Conservation (phyloP, 2,329 filamentous ascomycete genomes). For the Calonectria fujianensis region DNA sequence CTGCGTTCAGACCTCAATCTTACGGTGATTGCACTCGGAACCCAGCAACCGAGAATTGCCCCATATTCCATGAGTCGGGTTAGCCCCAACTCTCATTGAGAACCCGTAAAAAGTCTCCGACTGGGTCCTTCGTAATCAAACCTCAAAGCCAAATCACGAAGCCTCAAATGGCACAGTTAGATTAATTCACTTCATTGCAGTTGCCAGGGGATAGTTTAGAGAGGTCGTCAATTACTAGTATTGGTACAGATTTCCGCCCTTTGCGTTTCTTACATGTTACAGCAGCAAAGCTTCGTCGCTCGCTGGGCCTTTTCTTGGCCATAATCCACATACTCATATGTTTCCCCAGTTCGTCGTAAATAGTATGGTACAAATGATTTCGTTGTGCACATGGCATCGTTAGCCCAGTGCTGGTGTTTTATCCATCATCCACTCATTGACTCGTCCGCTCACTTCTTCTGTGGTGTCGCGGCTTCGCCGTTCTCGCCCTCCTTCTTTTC, state of each 20-base stretch:
- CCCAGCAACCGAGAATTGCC: slow-evolving; percentile 20
- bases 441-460: slow-evolving; percentile 49
- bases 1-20: slow-evolving; percentile 34
- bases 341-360: slow-evolving; percentile 32
- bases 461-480: slow-evolving; percentile 39
- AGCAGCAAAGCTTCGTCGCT: background rate
- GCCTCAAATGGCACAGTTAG: slow-evolving; percentile 20
- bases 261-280: slow-evolving; percentile 24
- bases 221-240: slow-evolving; percentile 26
- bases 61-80: slow-evolving; percentile 13
- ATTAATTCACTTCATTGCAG: background rate
- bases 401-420: slow-evolving; percentile 20
- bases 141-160: slow-evolving; percentile 10
- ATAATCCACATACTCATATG: background rate
- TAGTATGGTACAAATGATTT: slow-evolving; percentile 37
- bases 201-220: background rate
- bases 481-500: slow-evolving; percentile 53
- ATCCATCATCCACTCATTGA: background rate
- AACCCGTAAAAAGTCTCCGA: slow-evolving; percentile 5
- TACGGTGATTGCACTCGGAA: slow-evolving; percentile 25
- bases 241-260: slow-evolving; percentile 14
- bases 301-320: background rate
- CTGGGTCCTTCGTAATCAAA: background rate
- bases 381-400: slow-evolving; percentile 28
- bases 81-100: background rate